Evolutionary conservation across 108 stramenopile genomes (phyloP), one percentile per base, ranked within the genome.

Genomic region (Nannochloropsis oceanica): DNA sequence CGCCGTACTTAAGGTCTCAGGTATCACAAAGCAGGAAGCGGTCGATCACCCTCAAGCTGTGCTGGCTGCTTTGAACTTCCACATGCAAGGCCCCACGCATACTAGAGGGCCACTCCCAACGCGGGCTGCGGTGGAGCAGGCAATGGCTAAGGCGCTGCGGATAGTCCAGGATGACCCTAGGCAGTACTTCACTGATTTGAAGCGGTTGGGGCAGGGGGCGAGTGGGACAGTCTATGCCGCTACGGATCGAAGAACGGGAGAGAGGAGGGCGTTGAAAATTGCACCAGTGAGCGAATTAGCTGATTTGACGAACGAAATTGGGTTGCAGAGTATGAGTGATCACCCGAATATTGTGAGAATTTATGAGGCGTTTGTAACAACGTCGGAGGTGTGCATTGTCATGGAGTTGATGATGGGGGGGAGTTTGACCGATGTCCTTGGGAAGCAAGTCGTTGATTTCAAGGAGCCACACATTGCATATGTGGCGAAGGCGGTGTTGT

Each of bases 11-110:
- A 90, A 92, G 85, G 90, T 87, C 20, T 91, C 90, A 43, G 93
- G 93, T 12, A 93, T 93, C 83, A 87, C 93, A n/a, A 93, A 91
- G 80, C 90, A 92, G 73, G 92, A 93, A 46, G 92, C 89, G 12
- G 87, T 81, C 34, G 92, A 86, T 13, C 89, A 93, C 87, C 93
- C 93, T 2, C 92, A 93, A 80, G 91, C 90, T 8, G 93, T 93
- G 24, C 87, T 93, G 44, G 92, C 92, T 43, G 92, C 89, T 13
- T 83, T 93, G 26, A 89, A 87, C 11, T 91, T 92, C 25, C 92
- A 93, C 91, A 92, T 93, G 86, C 91, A 93, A 27, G 93, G 93
- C 1, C 87, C 91, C 0, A 73, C 59, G 9, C 59, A 73, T n/a
- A 73, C 59, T 0, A 7, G 59, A 18, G 84, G 81, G 43, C 91